Conservation (phyloP, 352 stramenopile species). For the Peronospora tabacina region DNA sequence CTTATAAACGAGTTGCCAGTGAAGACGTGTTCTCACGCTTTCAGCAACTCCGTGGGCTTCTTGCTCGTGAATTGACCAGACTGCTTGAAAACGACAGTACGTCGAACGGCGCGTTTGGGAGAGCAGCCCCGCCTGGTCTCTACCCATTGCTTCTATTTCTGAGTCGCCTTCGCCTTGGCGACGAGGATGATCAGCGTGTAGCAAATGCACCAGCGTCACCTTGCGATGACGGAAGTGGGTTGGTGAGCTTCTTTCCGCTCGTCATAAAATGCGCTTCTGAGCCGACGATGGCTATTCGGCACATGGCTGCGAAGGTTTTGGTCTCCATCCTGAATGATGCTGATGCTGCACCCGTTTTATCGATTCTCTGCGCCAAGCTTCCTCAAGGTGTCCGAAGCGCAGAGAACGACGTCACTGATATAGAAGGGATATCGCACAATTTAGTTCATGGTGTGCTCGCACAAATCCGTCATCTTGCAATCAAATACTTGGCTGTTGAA, state of each 20-base stretch:
- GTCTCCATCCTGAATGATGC: conserved; percentile 53
- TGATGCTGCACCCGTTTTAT: conserved; percentile 41
- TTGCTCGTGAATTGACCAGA: conserved; percentile 46
- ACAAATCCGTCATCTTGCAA: conserved; percentile 48
- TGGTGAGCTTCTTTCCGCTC: conserved; percentile 54
- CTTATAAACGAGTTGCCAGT: conserved; percentile 50
- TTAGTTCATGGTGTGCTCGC: conserved; percentile 54
- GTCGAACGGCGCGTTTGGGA: conserved; percentile 13
- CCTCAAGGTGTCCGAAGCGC: conserved; percentile 27
- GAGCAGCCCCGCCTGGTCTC: conserved; percentile 44
- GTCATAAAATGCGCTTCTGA: conserved; percentile 61
- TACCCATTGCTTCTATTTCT: conserved; percentile 77
- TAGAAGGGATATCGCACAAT: conserved; percentile 38
- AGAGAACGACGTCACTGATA: not conserved
- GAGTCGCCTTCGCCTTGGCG: conserved; percentile 57
- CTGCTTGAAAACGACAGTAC: conserved; percentile 26
- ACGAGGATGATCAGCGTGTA: conserved; percentile 40
- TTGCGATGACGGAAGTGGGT: conserved; percentile 16
- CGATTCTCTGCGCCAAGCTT: conserved; percentile 32
- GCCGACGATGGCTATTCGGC: conserved; percentile 61
- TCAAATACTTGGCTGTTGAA: conserved; percentile 29
- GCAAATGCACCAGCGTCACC: conserved; percentile 8
- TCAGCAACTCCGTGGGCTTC: conserved; percentile 51
- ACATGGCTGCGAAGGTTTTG: conserved; percentile 76
- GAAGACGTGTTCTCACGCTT: conserved; percentile 77